phyloP scores from a whole-genome alignment of 192 early-diverging fungal genomes.

The Coemansia sp. region DNA sequence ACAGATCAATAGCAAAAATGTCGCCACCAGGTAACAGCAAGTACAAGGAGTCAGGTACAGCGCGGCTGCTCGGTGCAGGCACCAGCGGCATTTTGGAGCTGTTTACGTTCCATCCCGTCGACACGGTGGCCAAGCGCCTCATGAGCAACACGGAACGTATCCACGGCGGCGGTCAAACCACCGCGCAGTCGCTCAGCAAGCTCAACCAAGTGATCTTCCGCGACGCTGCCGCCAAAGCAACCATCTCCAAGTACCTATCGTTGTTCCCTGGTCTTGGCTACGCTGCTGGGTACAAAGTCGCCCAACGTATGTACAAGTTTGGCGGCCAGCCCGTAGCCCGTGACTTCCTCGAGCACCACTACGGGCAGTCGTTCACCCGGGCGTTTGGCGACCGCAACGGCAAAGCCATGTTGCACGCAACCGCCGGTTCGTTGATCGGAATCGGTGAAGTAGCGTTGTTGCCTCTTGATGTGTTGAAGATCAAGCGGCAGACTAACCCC shows the following conservation, averaged over 20 bases:
- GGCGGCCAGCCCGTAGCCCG: constrained; percentile 96
- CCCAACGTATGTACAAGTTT: constrained; percentile 98
- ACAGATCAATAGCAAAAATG: constrained; percentile 20
- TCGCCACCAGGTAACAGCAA: constrained; percentile 53
- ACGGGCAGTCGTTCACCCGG: constrained; percentile 71
- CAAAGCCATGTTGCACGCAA: constrained; percentile 97
- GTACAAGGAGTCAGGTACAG: constrained; percentile 82
- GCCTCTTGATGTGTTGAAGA: constrained; percentile 97
- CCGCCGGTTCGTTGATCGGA: constrained; percentile 94
- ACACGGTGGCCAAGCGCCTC: constrained; percentile 97
- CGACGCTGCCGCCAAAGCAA: constrained; percentile 73
- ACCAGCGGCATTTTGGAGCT: constrained; percentile 93
- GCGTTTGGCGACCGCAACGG: constrained; percentile 92
- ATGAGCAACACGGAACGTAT: constrained; percentile 90
- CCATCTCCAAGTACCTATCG: constrained; percentile 82
- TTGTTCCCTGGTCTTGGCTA: constrained; percentile 97
- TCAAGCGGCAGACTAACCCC: constrained; percentile 95
- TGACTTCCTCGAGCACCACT: constrained; percentile 85
- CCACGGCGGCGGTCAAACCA: constrained; percentile 67
- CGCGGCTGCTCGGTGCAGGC: constrained; percentile 87
- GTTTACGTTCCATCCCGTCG: constrained; percentile 95
- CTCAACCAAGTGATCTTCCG: constrained; percentile 90
- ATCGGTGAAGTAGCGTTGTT: constrained; percentile 97
- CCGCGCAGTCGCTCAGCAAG: constrained; percentile 64
- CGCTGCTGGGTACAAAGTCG: constrained; percentile 97